These are phyloP conservation scores for Bretschneidera sinensis DNA, from an alignment of 345 rosid species.

Conservation along the genomic window DNA sequence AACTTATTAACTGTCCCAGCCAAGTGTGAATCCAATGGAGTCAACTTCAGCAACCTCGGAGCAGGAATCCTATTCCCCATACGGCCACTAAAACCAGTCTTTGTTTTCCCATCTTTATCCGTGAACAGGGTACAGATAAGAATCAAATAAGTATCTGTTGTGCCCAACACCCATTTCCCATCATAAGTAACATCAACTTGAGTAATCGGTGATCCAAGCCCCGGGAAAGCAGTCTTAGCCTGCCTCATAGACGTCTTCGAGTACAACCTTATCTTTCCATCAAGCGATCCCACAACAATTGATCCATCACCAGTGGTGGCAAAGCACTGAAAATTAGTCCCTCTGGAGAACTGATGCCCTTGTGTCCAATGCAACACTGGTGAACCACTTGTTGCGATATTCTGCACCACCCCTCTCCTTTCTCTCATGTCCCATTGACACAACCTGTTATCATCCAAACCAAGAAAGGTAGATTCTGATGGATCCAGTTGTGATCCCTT, in stretches of 20 bases:
- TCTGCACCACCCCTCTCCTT: constrained; percentile 72
- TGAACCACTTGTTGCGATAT: constrained; percentile 44
- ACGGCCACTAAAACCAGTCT: constrained; percentile 80
- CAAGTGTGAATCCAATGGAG: constrained; percentile 83
- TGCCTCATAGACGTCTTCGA: constrained; percentile 82
- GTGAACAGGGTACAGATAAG: constrained; percentile 90
- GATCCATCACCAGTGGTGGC: constrained; percentile 93
- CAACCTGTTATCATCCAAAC: constrained; percentile 87
- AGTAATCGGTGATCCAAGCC: constrained; percentile 90
- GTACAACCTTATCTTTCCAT: constrained; percentile 92
- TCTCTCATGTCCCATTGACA: constrained; percentile 99
- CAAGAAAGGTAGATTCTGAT: constrained; percentile 84
- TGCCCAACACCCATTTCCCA: constrained; percentile 94
- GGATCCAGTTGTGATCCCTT: constrained; percentile 94
- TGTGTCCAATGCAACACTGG: constrained; percentile 86
- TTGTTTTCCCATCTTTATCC: constrained; percentile 84
- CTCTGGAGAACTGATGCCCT: constrained; percentile 94
- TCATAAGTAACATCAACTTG: constrained; percentile 87
- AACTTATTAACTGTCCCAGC: constrained; percentile 82
- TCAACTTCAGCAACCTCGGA: constrained; percentile 85
- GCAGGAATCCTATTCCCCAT: constrained; percentile 96
- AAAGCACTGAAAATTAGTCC: constrained; percentile 94
- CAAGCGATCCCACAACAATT: constrained; percentile 80
- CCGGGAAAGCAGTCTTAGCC: constrained; percentile 95
- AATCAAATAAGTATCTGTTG: constrained; percentile 78